These are phyloP conservation scores for Zymoseptoria tritici DNA, from an alignment of 2,329 filamentous ascomycete species.

Conservation along the genomic window DNA sequence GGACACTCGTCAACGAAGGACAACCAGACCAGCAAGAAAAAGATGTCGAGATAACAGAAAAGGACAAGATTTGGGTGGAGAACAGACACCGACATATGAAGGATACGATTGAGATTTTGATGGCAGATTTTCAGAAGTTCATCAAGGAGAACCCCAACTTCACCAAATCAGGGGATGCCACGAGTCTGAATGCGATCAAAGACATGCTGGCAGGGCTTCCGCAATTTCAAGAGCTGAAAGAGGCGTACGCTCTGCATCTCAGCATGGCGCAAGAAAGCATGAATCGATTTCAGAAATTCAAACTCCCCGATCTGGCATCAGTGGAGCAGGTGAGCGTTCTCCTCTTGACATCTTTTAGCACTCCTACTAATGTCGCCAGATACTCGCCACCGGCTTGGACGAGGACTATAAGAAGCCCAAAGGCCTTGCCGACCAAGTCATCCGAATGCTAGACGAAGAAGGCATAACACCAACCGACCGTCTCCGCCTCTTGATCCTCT, in stretches of 20 bases:
- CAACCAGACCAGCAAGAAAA: slow-evolving; percentile 65
- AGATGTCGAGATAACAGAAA: slow-evolving; percentile 84
- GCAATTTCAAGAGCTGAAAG: slow-evolving; percentile 92
- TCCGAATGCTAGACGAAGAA: slow-evolving; percentile 81
- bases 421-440: slow-evolving; percentile 76
- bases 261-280: slow-evolving; percentile 97
- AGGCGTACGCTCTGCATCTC: slow-evolving; percentile 86
- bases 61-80: slow-evolving; percentile 90
- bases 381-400: slow-evolving; percentile 81
- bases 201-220: slow-evolving; percentile 94
- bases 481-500: slow-evolving; percentile 76
- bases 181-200: slow-evolving; percentile 82
- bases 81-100: slow-evolving; percentile 97
- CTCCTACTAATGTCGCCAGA: slow-evolving; percentile 36
- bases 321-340: slow-evolving; percentile 62
- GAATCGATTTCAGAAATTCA: slow-evolving; percentile 79
- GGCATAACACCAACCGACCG: slow-evolving; percentile 65
- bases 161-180: slow-evolving; percentile 61
- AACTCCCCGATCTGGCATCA: slow-evolving; percentile 77
- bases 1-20: slow-evolving; percentile 70
- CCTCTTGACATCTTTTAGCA: background rate
- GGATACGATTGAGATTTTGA: slow-evolving; percentile 88
- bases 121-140: slow-evolving; percentile 88
- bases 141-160: slow-evolving; percentile 88
- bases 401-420: slow-evolving; percentile 90